A percentile compares a stretch with the other conserved stretches of the same genome.
Evolutionary conservation across 495 filamentous ascomycete genomes (phyloP).

Genomic region (Neurospora tetraspora): DNA sequence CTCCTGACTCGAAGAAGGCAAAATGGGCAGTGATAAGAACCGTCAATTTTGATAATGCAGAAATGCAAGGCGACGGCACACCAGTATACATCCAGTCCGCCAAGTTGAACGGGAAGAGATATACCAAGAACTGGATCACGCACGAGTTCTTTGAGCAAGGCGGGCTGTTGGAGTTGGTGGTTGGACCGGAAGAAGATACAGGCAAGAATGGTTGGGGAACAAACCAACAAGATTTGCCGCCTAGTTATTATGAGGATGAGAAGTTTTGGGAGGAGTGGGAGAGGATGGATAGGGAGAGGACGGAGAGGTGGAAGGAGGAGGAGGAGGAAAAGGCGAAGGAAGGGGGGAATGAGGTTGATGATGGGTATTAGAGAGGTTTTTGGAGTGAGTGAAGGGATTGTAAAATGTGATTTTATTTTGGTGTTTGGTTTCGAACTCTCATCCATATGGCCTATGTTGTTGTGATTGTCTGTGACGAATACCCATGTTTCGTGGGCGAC

Average conservation of each 20-base stretch:
- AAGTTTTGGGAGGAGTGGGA: background rate
- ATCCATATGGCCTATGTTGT: background rate
- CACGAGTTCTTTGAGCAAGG: constrained; percentile 65
- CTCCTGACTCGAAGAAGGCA: constrained; percentile 6
- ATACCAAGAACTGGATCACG: constrained; percentile 60
- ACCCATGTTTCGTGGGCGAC: background rate
- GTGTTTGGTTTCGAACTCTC: background rate
- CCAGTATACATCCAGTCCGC: constrained; percentile 53
- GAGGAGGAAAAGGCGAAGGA: background rate
- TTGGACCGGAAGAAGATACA: constrained; percentile 54
- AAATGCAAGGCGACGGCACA: constrained; percentile 17
- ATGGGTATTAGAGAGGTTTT: background rate
- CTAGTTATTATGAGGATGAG: constrained; percentile 30
- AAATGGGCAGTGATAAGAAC: constrained; percentile 48
- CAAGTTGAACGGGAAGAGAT: constrained; percentile 50
- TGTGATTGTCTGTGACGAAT: background rate
- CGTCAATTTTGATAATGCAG: constrained; percentile 48
- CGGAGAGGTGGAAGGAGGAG: background rate
- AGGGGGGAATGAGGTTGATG: background rate
- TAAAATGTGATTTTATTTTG: background rate
- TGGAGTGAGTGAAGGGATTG: background rate
- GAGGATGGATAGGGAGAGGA: background rate
- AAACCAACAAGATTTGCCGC: constrained; percentile 51
- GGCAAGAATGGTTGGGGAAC: constrained; percentile 55
- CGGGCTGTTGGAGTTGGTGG: constrained; percentile 50